Evolutionary conservation across 352 stramenopile species (phyloP).

Genomic region (Achlya hypogyna): DNA sequence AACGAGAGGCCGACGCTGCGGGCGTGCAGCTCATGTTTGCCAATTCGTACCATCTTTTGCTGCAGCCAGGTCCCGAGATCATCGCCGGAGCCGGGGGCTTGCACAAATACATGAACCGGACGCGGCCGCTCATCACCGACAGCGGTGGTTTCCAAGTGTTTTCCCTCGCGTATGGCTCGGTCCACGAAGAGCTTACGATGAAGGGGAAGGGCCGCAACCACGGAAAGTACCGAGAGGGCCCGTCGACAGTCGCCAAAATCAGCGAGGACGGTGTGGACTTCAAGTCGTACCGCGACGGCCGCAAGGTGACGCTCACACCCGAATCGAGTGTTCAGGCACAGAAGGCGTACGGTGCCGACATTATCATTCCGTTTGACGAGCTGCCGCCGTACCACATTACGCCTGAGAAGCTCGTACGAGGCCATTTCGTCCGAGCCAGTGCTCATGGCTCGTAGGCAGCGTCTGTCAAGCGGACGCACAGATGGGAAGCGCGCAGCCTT

Average conservation of each 20-base stretch:
- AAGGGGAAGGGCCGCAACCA: constrained; percentile 26
- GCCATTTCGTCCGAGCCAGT: neutral
- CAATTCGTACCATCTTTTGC: constrained; percentile 85
- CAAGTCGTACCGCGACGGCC: constrained; percentile 73
- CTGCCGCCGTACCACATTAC: constrained; percentile 25
- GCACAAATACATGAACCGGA: constrained; percentile 69
- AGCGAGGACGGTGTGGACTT: constrained; percentile 74
- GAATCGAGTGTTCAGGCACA: constrained; percentile 77
- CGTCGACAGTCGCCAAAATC: constrained; percentile 39
- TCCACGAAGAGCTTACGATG: constrained; percentile 46
- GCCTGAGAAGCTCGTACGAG: constrained; percentile 2
- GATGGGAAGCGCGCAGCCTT: constrained; percentile 68
- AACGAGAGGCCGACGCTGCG: constrained; percentile 28
- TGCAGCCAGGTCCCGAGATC: constrained; percentile 71
- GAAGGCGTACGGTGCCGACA: constrained; percentile 77
- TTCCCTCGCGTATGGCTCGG: constrained; percentile 59
- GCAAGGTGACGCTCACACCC: constrained; percentile 59
- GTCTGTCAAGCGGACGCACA: constrained; percentile 65
- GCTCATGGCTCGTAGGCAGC: neutral
- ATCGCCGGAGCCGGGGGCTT: constrained; percentile 73
- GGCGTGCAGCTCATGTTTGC: constrained; percentile 68
- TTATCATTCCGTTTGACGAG: constrained; percentile 82
- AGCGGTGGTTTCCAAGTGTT: constrained; percentile 63
- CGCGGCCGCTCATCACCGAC: constrained; percentile 82
- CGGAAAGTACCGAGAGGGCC: constrained; percentile 4